These are phyloP conservation scores for Neospermospora avenae DNA, from an alignment of 2,329 filamentous ascomycete species.

Conservation along the genomic window DNA sequence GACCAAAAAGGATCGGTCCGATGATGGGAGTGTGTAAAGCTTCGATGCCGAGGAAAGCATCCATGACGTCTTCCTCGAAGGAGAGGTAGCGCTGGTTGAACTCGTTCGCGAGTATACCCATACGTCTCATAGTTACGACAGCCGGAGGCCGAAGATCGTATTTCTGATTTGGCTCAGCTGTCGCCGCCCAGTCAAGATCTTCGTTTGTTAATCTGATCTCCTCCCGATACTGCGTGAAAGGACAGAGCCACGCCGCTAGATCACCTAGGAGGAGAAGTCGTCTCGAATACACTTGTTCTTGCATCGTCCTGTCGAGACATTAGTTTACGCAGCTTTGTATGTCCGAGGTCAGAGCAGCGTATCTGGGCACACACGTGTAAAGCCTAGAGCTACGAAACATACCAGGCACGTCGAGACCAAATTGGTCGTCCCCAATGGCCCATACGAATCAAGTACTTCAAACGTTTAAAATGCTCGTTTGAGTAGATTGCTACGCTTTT, in stretches of 20 bases:
- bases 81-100: constrained; percentile 6
- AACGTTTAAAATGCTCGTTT: background rate
- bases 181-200: background rate
- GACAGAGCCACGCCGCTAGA: background rate
- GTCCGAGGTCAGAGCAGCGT: no score
- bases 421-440: background rate
- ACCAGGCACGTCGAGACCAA: constrained; percentile 9
- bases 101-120: background rate
- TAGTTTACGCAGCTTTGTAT: no score
- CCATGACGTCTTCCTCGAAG: constrained; percentile 3
- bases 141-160: background rate
- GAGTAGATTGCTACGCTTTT: background rate
- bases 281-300: constrained; percentile 15
- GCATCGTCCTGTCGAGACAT: constrained; percentile 7
- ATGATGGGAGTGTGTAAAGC: background rate
- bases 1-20: background rate
- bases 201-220: background rate
- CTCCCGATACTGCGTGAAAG: constrained; percentile 1
- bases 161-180: background rate
- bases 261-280: background rate
- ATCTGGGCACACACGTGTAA: no score
- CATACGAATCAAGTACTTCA: background rate
- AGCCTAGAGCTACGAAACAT: no score
- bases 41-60: constrained; percentile 1
- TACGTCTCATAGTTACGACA: background rate